Evolutionary conservation across 75 land plant species (phyloP).

Genomic region (Azolla pinnata): DNA sequence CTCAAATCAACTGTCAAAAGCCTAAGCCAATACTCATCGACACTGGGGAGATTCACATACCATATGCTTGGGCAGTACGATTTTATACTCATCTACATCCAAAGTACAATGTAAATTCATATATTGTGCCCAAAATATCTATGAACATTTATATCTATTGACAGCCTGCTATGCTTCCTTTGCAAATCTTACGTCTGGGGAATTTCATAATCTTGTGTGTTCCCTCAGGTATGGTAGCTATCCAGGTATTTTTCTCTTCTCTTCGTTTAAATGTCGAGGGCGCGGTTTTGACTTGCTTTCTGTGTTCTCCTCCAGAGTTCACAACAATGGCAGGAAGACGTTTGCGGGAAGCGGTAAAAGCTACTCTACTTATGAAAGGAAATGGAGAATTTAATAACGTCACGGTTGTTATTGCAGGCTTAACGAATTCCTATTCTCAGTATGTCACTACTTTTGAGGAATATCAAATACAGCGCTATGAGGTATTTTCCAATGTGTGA

Average conservation of each 20-base stretch:
- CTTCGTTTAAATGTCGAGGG: neutral
- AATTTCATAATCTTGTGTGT: slow-evolving; percentile 57
- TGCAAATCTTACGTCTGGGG: slow-evolving; percentile 66
- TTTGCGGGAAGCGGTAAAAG: slow-evolving; percentile 63
- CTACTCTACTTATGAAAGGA: slow-evolving; percentile 35
- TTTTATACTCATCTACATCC: neutral
- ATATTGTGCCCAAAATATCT: too few species aligned
- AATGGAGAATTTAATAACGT: slow-evolving; percentile 36
- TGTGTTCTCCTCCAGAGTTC: slow-evolving; percentile 40
- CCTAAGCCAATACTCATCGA: slow-evolving; percentile 69
- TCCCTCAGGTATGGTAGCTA: slow-evolving; percentile 50
- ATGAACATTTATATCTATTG: slow-evolving; percentile 7
- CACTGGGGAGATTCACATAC: slow-evolving; percentile 60
- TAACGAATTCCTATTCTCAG: slow-evolving; percentile 69
- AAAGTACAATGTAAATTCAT: too few species aligned
- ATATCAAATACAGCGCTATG: slow-evolving; percentile 63
- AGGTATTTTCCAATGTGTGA: slow-evolving; percentile 29
- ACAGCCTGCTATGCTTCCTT: slow-evolving; percentile 79
- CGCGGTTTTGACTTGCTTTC: neutral
- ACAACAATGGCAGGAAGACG: slow-evolving; percentile 85
- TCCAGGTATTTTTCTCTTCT: neutral
- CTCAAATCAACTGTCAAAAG: slow-evolving; percentile 59
- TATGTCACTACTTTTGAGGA: slow-evolving; percentile 78
- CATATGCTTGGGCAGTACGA: slow-evolving; percentile 80
- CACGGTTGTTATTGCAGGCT: slow-evolving; percentile 63